Percentiles rank a stretch among this genome's conserved stretches.
Conservation (phyloP, 2,329 filamentous ascomycete genomes). For the Trichoderma lentiforme region DNA sequence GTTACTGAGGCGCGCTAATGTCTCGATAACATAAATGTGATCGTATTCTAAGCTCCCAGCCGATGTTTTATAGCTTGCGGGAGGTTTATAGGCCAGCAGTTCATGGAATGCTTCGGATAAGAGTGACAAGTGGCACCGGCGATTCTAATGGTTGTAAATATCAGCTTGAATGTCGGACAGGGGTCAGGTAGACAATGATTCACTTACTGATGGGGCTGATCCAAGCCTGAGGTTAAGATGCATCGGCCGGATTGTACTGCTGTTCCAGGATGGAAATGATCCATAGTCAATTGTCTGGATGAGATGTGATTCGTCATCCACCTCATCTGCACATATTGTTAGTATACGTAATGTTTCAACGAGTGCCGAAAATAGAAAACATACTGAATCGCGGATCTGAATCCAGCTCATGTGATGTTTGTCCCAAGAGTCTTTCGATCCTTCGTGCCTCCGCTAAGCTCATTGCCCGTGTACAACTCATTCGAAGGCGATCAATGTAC, state of each 20-base stretch:
- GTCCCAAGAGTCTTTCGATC: conserved; percentile 42
- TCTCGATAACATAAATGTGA: conserved; percentile 43
- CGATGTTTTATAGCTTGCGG: conserved; percentile 49
- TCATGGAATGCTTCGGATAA: conserved; percentile 52
- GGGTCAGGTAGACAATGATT: neutral
- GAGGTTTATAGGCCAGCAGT: conserved; percentile 45
- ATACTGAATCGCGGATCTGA: conserved; percentile 47
- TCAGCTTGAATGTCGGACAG: neutral
- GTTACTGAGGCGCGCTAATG: conserved; percentile 40
- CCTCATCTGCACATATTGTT: conserved; percentile 35
- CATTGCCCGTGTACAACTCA: conserved; percentile 52
- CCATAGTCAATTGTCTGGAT: conserved; percentile 50
- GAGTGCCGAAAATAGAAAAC: conserved; percentile 22
- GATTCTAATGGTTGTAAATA: conserved; percentile 36
- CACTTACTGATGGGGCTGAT: conserved; percentile 48
- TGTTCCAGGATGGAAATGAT: conserved; percentile 48
- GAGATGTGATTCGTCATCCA: conserved; percentile 39
- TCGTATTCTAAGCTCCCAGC: conserved; percentile 39
- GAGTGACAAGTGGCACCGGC: conserved; percentile 47
- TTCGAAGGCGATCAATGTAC: conserved; percentile 43
- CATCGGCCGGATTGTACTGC: conserved; percentile 36
- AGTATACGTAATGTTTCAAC: neutral
- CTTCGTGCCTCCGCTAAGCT: conserved; percentile 50
- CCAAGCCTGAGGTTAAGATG: conserved; percentile 48
- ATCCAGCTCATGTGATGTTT: conserved; percentile 40